Evolutionary conservation across 345 rosid genomes (phyloP).

Genomic region (Anacardium occidentale): DNA sequence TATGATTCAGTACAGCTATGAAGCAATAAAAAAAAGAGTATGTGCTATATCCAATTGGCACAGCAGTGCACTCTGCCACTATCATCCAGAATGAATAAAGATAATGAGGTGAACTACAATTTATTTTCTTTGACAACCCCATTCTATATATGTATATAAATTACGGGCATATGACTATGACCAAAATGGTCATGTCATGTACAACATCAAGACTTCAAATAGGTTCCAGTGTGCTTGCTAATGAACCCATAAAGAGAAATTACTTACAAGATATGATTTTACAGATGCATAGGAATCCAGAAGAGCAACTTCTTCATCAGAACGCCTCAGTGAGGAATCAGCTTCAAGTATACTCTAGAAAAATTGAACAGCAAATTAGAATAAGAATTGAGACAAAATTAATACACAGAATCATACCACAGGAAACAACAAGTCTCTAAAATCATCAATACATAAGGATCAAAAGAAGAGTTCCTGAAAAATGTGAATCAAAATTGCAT

Average conservation of each 20-base stretch:
- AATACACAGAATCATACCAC: not conserved
- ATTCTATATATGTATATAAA: not conserved
- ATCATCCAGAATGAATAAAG: not conserved
- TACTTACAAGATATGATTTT: constrained; percentile 75
- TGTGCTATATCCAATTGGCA: not conserved
- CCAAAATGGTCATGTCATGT: not conserved
- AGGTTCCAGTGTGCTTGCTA: not conserved
- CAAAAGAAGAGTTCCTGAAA: not conserved
- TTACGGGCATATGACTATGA: not conserved
- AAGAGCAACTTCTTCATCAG: constrained; percentile 66
- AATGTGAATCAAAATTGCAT: not conserved
- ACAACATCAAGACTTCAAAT: not conserved
- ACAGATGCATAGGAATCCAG: constrained; percentile 68
- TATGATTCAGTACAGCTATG: not conserved
- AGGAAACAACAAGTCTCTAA: constrained; percentile 3
- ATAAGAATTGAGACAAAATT: not conserved
- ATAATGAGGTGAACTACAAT: not conserved
- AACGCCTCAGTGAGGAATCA: constrained; percentile 61
- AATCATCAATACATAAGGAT: not conserved
- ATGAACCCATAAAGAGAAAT: constrained; percentile 6
- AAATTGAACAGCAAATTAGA: constrained; percentile 20
- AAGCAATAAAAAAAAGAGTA: not conserved
- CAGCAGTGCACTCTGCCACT: not conserved
- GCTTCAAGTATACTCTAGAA: constrained; percentile 64
- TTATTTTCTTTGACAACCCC: not conserved